phyloP scores from a whole-genome alignment of 1,139 yeast species.

The Williopsis jadinii region DNA sequence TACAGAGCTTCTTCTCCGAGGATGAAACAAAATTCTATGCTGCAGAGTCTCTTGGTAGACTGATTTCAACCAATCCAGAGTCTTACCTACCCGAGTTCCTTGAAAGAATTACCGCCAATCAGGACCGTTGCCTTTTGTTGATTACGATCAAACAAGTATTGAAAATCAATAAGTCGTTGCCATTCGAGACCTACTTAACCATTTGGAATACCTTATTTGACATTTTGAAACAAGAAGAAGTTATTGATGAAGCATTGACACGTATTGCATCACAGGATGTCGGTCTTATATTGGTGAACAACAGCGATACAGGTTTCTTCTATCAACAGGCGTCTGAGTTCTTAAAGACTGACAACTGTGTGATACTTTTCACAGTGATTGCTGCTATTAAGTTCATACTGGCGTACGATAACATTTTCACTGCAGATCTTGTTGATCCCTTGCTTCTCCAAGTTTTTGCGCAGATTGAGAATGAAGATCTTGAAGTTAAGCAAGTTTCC shows the following conservation, averaged over 20 bases:
- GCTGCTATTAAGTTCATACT: conserved; percentile 30
- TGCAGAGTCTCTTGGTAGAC: conserved; percentile 47
- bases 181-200: conserved; percentile 13
- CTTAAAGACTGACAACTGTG: conserved; percentile 10
- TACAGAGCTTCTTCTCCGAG: conserved; percentile 23
- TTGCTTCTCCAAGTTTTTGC: conserved; percentile 22
- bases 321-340: conserved; percentile 16
- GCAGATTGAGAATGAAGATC: conserved; percentile 29
- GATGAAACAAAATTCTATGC: conserved; percentile 39
- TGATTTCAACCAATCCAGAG: conserved; percentile 34
- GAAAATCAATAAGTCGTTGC: conserved; percentile 17
- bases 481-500: conserved; percentile 46
- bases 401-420: conserved; percentile 21
- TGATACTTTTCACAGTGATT: conserved; percentile 23
- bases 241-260: conserved; percentile 24
- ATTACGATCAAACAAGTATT: conserved; percentile 35
- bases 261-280: conserved; percentile 31
- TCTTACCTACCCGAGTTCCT: conserved; percentile 31
- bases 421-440: conserved; percentile 18
- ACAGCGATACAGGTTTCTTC: conserved; percentile 17
- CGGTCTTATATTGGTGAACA: conserved; percentile 26
- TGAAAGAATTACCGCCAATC: conserved; percentile 21
- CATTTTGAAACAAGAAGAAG: conserved; percentile 6
- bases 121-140: conserved; percentile 29
- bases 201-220: conserved; percentile 19